Base-by-base conservation (phyloP, 495 filamentous ascomycete genomes). In the Neurospora pannonica region DNA sequence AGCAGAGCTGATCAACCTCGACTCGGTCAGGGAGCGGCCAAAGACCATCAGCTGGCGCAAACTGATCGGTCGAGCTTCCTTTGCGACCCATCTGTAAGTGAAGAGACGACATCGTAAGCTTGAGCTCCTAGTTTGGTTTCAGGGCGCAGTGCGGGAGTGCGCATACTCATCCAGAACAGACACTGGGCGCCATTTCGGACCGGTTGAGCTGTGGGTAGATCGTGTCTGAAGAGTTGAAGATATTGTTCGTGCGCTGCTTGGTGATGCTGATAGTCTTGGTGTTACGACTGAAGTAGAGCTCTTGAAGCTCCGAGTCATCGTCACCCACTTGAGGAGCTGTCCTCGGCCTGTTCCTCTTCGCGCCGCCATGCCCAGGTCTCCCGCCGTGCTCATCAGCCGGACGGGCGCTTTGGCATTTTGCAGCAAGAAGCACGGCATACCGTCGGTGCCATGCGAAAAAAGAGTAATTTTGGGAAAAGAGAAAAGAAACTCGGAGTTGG, bases 31-130 rank as follows among this genome's bases (percentile, higher is more conserved):
- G 15, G 94, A 94, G 36, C 96, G 92, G 0, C 87, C 87, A 79
- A 98, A 99, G 77, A 98, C 97, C 78, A 96, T 98, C 77, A 99
- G 87, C 81, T 97, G 94, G 46, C 94, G 91, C 72, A 98, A 84
- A 82, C 92, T 94, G 78, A 98, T 97, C 1, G 95, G 94, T 37
- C 93, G 87, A 10, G 94, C 93, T 78, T 94, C 90, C 71, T 91
- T 91, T 74, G 91, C 89, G 48, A 96, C 94, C 92, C 93, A 98
- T 86, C 94, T 97, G 77, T 24, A 77, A 43, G 67, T 39, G 71
- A 42, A 74, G 67, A 75, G 71, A 79, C 67, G 60, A 40, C 71
- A 43, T 69, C 37, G 74, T 82, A 70, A 81, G 75, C 74, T 71
- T 69, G 17, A 21, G 28, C 38, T 75, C 11, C 28, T 24, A 7